phyloP scores from a whole-genome alignment of 177 flowering plant species.

The Vitis hybrid region DNA sequence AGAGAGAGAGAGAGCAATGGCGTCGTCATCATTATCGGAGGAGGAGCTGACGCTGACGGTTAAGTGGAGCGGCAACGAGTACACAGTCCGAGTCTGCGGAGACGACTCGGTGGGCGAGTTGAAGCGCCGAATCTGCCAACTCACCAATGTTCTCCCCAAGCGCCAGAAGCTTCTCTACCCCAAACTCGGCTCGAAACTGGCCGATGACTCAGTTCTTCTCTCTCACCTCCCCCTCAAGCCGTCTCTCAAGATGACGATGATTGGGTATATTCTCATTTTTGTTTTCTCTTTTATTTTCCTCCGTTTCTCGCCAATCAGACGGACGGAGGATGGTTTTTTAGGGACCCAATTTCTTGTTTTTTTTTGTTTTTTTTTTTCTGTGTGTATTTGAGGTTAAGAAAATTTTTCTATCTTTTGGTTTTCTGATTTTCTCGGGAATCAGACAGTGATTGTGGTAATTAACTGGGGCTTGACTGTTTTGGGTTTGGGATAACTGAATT shows the following conservation, averaged over 20 bases:
- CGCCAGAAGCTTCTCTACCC: conserved; percentile 99
- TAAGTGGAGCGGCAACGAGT: conserved; percentile 95
- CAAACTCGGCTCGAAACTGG: conserved; percentile 71
- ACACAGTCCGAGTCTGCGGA: conserved; percentile 89
- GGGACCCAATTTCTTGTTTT: neutral
- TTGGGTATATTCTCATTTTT: conserved; percentile 57
- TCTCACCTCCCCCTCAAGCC: conserved; percentile 78
- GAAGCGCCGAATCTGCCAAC: conserved; percentile 86
- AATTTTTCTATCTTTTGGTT: neutral
- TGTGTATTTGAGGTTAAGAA: neutral
- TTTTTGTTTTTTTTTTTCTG: neutral
- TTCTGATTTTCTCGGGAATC: neutral
- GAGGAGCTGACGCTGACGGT: conserved; percentile 91
- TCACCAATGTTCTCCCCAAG: conserved; percentile 86
- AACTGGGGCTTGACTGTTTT: too few relatives aligned
- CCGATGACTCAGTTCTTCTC: conserved; percentile 74
- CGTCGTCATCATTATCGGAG: conserved; percentile 34
- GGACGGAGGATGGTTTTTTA: neutral
- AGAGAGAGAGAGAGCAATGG: too few relatives aligned
- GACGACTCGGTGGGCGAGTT: conserved; percentile 91
- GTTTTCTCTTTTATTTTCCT: conserved; percentile 3
- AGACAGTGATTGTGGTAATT: neutral
- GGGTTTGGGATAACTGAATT: too few relatives aligned
- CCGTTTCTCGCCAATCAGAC: too few relatives aligned
- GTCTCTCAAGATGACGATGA: conserved; percentile 96